Evolutionary conservation across 768 basidiomycete species (phyloP).

Genomic region (Lactarius pseudohatsudake): DNA sequence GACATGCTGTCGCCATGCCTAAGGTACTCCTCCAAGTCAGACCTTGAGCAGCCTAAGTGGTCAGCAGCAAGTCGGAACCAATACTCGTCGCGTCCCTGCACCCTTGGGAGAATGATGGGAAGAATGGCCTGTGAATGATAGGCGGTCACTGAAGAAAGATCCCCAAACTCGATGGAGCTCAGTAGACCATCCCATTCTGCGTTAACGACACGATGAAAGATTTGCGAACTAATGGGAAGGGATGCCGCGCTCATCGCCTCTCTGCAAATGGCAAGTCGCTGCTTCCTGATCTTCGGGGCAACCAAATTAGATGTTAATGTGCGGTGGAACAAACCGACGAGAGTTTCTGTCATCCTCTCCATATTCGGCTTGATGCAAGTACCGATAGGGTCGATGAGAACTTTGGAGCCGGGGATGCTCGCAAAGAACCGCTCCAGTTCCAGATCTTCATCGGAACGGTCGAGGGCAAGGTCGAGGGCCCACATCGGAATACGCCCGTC

Average conservation of each 20-base stretch:
- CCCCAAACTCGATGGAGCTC: neutral
- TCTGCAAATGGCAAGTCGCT: neutral
- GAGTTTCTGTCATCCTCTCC: neutral
- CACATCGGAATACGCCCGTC: neutral
- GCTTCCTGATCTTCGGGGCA: neutral
- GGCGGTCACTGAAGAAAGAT: neutral
- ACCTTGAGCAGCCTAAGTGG: too few species aligned
- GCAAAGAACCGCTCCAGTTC: neutral
- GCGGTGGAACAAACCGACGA: neutral
- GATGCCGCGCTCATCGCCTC: neutral
- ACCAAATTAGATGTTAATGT: conserved; percentile 2
- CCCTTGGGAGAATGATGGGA: too few species aligned
- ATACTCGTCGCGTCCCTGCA: too few species aligned
- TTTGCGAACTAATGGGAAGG: neutral
- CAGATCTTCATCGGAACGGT: neutral
- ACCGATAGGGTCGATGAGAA: neutral
- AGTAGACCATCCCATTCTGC: neutral
- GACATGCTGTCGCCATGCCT: too few species aligned
- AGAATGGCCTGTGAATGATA: neutral
- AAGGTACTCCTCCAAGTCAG: too few species aligned
- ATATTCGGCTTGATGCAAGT: neutral
- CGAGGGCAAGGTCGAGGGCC: neutral
- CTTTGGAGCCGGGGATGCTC: neutral
- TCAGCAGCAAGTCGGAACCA: too few species aligned
- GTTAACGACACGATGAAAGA: neutral